Conservation (phyloP, 2,329 filamentous ascomycete species). For the Atkinsonella hypoxylon region DNA sequence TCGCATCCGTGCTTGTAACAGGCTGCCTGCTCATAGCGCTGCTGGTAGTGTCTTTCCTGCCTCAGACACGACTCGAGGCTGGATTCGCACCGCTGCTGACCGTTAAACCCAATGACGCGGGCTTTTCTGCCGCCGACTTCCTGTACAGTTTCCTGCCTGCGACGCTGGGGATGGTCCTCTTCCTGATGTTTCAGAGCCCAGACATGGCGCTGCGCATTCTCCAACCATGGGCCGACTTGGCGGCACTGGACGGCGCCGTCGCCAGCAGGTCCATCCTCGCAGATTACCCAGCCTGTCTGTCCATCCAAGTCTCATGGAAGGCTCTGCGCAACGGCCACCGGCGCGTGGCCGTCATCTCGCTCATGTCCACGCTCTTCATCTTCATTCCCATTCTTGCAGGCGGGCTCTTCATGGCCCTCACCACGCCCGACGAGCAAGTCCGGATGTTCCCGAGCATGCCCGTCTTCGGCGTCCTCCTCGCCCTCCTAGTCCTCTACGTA, state of each 20-base stretch:
- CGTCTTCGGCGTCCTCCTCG: constrained; percentile 61
- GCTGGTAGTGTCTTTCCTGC: constrained; percentile 67
- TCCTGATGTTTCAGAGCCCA: constrained; percentile 53
- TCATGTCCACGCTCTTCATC: constrained; percentile 46
- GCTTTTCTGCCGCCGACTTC: constrained; percentile 81
- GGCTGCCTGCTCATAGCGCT: constrained; percentile 56
- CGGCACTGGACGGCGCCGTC: constrained; percentile 41
- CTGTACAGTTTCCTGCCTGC: constrained; percentile 69
- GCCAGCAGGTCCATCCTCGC: constrained; percentile 54
- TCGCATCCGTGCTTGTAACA: constrained; percentile 50
- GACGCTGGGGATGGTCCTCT: constrained; percentile 53
- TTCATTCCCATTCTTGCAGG: constrained; percentile 56
- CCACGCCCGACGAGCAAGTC: constrained; percentile 36
- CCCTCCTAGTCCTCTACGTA: constrained; percentile 58
- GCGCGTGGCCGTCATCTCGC: constrained; percentile 49
- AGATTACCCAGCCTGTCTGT: constrained; percentile 57
- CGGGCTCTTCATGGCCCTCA: constrained; percentile 64
- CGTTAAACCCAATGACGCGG: constrained; percentile 44
- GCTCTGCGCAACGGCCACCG: constrained; percentile 52
- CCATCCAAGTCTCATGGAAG: constrained; percentile 44
- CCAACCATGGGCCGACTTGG: constrained; percentile 56
- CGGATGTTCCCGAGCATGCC: constrained; percentile 63
- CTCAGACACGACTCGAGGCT: constrained; percentile 47
- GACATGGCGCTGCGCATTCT: constrained; percentile 55
- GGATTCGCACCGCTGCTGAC: constrained; percentile 63